phyloP scores from a whole-genome alignment of 306 rosid species.

The Fragaria iinumae region DNA sequence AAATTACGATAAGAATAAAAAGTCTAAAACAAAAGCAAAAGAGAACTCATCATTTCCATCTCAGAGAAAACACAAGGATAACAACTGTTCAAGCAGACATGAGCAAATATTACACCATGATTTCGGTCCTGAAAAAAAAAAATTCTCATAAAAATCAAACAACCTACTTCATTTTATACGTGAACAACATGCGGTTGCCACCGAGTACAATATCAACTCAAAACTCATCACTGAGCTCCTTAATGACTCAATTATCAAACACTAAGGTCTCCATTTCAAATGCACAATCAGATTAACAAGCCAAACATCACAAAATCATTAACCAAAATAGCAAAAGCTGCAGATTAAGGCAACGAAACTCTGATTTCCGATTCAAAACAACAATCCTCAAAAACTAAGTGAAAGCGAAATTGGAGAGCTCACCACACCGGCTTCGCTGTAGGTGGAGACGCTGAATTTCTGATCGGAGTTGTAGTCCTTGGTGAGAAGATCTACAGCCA shows the following conservation, averaged over 20 bases:
- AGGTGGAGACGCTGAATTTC: slow-evolving; percentile 68
- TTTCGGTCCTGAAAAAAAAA: neutral
- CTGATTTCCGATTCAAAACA: slow-evolving; percentile 5
- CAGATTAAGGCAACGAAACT: neutral
- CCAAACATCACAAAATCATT: neutral
- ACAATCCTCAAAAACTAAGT: neutral
- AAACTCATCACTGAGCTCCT: neutral
- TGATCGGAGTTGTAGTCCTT: slow-evolving; percentile 79
- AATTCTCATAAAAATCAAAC: neutral
- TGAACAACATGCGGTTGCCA: neutral
- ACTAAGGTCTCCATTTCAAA: neutral
- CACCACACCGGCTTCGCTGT: slow-evolving; percentile 83
- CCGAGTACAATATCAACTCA: neutral
- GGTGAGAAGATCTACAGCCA: slow-evolving; percentile 66
- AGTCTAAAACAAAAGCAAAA: neutral
- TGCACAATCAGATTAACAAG: neutral
- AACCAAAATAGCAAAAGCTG: neutral
- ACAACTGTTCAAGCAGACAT: neutral
- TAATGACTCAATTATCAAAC: neutral
- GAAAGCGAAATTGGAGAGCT: neutral
- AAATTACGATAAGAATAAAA: neutral
- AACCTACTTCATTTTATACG: neutral
- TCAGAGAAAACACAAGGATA: neutral
- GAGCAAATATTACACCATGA: neutral
- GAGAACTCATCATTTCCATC: neutral